phyloP scores from a whole-genome alignment of 2,329 filamentous ascomycete species.

The Monosporascus sp. region DNA sequence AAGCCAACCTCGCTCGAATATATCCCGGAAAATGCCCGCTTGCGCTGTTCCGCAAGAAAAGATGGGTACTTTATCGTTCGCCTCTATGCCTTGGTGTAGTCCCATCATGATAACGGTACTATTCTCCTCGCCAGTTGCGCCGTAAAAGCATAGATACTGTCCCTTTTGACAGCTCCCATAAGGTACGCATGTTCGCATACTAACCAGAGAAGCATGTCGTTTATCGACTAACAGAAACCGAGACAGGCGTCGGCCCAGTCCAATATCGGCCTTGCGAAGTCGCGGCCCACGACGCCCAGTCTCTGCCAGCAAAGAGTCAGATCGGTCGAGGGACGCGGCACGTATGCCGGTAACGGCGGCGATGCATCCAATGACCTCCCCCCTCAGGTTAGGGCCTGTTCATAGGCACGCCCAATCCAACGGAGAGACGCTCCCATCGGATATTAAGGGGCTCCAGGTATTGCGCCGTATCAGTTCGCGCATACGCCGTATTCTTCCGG shows the following conservation, averaged over 20 bases:
- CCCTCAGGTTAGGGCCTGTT: constrained; percentile 27
- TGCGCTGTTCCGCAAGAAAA: constrained; percentile 27
- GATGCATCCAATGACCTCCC: constrained; percentile 31
- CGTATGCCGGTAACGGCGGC: constrained; percentile 24
- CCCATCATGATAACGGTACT: constrained; percentile 27
- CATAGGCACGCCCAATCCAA: constrained; percentile 22
- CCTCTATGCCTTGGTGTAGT: constrained; percentile 25
- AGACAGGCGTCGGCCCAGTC: constrained; percentile 25
- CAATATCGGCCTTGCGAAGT: constrained; percentile 23
- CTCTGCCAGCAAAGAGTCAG: constrained; percentile 21
- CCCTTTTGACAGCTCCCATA: constrained; percentile 20
- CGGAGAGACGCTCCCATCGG: constrained; percentile 22
- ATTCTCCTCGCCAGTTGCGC: constrained; percentile 24
- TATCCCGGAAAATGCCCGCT: constrained; percentile 16
- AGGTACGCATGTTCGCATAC: constrained; percentile 20
- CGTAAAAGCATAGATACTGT: constrained; percentile 25
- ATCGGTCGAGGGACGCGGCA: constrained; percentile 20
- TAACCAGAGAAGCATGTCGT: constrained; percentile 29
- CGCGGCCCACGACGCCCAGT: constrained; percentile 20
- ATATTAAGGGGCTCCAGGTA: constrained; percentile 23
- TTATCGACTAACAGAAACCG: constrained; percentile 24
- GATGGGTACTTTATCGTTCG: constrained; percentile 24
- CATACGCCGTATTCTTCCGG: constrained; percentile 26
- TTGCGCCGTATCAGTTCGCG: constrained; percentile 30
- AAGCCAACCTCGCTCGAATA: constrained; percentile 27